phyloP scores from a whole-genome alignment of 2,329 filamentous ascomycete genomes.

The Colletotrichum ledebouriae region DNA sequence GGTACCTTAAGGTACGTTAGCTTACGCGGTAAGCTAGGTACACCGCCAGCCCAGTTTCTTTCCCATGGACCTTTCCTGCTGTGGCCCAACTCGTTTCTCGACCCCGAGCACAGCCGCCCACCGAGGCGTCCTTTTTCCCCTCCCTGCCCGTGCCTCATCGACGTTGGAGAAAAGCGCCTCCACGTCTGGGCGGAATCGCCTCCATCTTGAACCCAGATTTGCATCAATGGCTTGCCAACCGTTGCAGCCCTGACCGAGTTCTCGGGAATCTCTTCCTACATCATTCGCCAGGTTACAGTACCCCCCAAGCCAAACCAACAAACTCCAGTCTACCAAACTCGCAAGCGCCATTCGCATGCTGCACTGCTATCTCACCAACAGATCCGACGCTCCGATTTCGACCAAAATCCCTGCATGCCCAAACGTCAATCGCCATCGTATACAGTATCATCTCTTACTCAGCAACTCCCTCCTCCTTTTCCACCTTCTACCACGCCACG shows the following conservation, averaged over 20 bases:
- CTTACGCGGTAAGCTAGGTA: too few relatives aligned
- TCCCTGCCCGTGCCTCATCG: constrained; percentile 32
- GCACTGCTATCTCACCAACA: too few relatives aligned
- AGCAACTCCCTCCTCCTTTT: neutral
- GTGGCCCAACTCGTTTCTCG: neutral
- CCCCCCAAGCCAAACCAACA: constrained; percentile 21
- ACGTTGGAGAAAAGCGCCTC: constrained; percentile 34
- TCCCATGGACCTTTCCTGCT: neutral
- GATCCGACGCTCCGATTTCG: neutral
- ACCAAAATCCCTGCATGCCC: neutral
- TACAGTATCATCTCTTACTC: neutral
- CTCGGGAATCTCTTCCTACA: constrained; percentile 18
- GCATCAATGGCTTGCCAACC: constrained; percentile 38
- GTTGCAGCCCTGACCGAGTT: constrained; percentile 35
- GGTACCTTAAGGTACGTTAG: neutral
- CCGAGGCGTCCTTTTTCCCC: constrained; percentile 12
- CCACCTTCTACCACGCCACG: neutral
- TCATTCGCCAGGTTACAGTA: constrained; percentile 31
- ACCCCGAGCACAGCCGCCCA: constrained; percentile 10
- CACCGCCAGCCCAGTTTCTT: too few relatives aligned
- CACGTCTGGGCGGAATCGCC: constrained; percentile 24
- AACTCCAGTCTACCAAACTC: neutral
- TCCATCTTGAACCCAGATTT: constrained; percentile 32
- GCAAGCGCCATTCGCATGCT: too few relatives aligned
- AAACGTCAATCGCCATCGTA: neutral